Conservation (phyloP, 1,139 yeast species). For the Saccharomyces hybrid region DNA sequence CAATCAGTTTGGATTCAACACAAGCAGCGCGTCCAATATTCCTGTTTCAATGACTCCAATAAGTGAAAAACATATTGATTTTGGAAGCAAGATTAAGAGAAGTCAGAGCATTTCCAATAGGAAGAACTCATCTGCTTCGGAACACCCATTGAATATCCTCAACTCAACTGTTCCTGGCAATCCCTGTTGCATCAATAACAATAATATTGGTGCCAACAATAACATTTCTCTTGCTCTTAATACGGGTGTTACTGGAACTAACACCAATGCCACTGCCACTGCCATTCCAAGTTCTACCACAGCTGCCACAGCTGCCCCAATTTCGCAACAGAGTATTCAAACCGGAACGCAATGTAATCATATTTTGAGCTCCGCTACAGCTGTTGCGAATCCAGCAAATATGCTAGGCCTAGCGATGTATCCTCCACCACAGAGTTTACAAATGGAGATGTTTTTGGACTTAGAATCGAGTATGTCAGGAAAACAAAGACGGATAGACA, state of each 20-base stretch:
- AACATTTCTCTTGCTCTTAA: not conserved
- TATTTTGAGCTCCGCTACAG: not conserved
- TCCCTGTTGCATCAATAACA: constrained; percentile 2
- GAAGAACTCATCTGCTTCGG: constrained; percentile 10
- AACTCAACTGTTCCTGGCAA: constrained; percentile 3
- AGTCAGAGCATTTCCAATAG: constrained; percentile 23
- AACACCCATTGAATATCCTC: constrained; percentile 6
- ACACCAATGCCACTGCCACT: not conserved
- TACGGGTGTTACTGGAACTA: not conserved
- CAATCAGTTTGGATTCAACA: constrained; percentile 60
- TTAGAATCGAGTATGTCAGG: constrained; percentile 14
- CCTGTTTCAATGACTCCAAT: constrained; percentile 74
- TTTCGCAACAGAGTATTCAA: not conserved
- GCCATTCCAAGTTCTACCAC: not conserved
- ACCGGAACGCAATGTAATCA: not conserved
- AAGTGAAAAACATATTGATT: constrained; percentile 45
- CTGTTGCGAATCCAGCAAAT: not conserved
- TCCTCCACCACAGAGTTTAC: constrained; percentile 23
- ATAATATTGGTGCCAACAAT: not conserved
- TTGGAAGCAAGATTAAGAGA: constrained; percentile 20
- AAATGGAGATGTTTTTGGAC: constrained; percentile 28
- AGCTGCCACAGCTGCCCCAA: not conserved
- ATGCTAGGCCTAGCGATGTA: constrained; percentile 13
- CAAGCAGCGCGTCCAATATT: constrained; percentile 41
- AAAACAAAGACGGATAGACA: constrained; percentile 15